A percentile compares a stretch with the other conserved stretches of the same genome.
phyloP scores from a whole-genome alignment of 768 basidiomycete genomes.

The Lanmaoa rubissima region DNA sequence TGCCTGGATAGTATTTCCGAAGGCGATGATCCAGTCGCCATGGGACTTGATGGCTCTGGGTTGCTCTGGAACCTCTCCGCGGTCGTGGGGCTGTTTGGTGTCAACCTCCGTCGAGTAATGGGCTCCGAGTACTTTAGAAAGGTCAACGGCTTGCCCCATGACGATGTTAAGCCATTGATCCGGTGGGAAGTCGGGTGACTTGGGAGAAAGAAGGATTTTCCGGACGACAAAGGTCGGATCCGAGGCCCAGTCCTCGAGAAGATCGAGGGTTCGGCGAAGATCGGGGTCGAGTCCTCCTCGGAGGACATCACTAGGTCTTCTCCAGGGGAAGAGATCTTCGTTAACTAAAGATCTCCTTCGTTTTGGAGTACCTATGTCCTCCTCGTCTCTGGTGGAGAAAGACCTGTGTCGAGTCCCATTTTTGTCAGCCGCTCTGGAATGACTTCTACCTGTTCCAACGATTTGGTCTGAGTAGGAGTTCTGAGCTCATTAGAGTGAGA shows the following conservation, averaged over 20 bases:
- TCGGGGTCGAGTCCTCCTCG: too few relatives aligned
- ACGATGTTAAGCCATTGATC: conserved; percentile 14
- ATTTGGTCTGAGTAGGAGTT: too few relatives aligned
- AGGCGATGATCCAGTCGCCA: background rate
- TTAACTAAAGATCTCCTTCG: too few relatives aligned
- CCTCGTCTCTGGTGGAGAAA: too few relatives aligned
- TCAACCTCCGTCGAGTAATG: background rate
- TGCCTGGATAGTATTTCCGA: background rate
- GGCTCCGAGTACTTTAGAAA: conserved; percentile 6
- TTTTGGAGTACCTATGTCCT: too few relatives aligned
- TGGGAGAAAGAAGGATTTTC: background rate
- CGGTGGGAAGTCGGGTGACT: conserved; percentile 3
- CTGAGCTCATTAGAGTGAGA: too few relatives aligned
- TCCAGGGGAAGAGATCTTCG: too few relatives aligned
- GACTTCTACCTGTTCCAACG: too few relatives aligned
- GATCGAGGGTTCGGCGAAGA: too few relatives aligned
- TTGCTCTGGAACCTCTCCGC: background rate
- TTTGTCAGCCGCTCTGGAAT: too few relatives aligned
- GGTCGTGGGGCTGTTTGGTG: conserved; percentile 1
- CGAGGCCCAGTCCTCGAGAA: background rate
- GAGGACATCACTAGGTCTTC: too few relatives aligned
- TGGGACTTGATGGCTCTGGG: background rate
- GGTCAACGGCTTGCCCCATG: background rate
- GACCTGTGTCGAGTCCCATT: too few relatives aligned
- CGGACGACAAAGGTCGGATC: background rate